These are phyloP conservation scores for Borealophlyctis nickersoniae DNA, from an alignment of 192 early-diverging fungal species.

Conservation along the genomic window DNA sequence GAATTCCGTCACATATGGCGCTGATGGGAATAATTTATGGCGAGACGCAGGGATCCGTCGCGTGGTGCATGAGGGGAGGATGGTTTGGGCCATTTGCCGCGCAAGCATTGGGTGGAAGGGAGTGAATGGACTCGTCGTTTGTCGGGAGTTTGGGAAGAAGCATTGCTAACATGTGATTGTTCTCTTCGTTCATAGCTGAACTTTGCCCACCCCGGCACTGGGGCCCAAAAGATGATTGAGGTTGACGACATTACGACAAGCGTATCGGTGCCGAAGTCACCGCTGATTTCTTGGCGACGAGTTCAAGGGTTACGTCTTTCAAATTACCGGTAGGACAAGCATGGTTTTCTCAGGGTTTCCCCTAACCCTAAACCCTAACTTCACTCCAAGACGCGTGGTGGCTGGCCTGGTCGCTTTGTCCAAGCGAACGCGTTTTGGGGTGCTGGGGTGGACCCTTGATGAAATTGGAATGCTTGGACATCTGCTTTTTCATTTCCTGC, in stretches of 20 bases:
- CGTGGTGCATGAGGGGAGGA: too few relatives aligned
- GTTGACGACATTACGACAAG: slow-evolving; percentile 99
- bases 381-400: slow-evolving; percentile 99
- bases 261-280: slow-evolving; percentile 94
- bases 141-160: slow-evolving; percentile 1
- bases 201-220: slow-evolving; percentile 97
- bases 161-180: too few relatives aligned
- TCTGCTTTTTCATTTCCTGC: slow-evolving; percentile 90
- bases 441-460: slow-evolving; percentile 93
- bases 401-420: slow-evolving; percentile 56
- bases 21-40: too few relatives aligned
- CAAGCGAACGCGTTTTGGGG: slow-evolving; percentile 96
- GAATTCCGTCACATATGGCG: too few relatives aligned
- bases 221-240: slow-evolving; percentile 96
- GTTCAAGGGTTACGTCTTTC: slow-evolving; percentile 99
- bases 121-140: not conserved
- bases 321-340: slow-evolving; percentile 99
- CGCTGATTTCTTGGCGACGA: slow-evolving; percentile 96
- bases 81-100: too few relatives aligned
- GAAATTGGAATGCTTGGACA: slow-evolving; percentile 91
- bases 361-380: too few relatives aligned
- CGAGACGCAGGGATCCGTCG: too few relatives aligned
- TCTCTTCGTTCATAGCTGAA: too few relatives aligned
- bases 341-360: too few relatives aligned
- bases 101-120: too few relatives aligned